phyloP scores from a whole-genome alignment of 805 yeast genomes.

The Metschnikowia reukaufii region DNA sequence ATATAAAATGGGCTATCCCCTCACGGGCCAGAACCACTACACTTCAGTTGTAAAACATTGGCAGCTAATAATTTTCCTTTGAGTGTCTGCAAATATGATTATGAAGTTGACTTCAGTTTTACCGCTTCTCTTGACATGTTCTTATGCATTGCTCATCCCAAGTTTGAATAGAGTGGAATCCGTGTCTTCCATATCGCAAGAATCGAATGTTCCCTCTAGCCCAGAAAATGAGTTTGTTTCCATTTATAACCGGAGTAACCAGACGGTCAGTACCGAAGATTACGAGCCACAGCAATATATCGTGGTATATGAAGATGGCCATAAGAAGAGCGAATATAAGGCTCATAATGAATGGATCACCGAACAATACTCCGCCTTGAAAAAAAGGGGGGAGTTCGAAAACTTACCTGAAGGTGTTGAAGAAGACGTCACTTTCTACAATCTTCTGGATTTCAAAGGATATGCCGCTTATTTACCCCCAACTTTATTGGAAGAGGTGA shows the following conservation, averaged over 20 bases:
- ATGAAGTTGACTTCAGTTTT: neutral
- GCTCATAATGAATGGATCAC: conserved; percentile 15
- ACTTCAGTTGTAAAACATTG: neutral
- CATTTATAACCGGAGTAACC: no score
- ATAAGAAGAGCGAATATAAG: conserved; percentile 6
- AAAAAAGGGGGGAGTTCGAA: conserved; percentile 25
- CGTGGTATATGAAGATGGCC: conserved; percentile 17
- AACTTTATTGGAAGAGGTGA: conserved; percentile 15
- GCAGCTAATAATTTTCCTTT: neutral
- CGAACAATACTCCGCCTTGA: conserved; percentile 5
- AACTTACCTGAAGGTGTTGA: conserved; percentile 9
- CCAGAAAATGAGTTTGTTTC: no score
- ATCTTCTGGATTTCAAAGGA: conserved; percentile 18
- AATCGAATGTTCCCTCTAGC: no score
- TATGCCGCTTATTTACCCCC: conserved; percentile 23
- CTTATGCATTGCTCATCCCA: conserved; percentile 8
- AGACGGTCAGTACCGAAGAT: no score
- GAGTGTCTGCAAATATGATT: neutral
- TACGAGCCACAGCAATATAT: conserved; percentile 10
- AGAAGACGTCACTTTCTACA: conserved; percentile 10
- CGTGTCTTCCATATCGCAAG: no score
- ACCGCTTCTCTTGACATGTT: neutral
- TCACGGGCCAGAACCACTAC: no score
- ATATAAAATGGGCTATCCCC: no score
- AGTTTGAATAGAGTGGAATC: conserved; percentile 3